These are phyloP conservation scores for Globisporangium cylindrosporum DNA, from an alignment of 352 stramenopile species.

Conservation along the genomic window DNA sequence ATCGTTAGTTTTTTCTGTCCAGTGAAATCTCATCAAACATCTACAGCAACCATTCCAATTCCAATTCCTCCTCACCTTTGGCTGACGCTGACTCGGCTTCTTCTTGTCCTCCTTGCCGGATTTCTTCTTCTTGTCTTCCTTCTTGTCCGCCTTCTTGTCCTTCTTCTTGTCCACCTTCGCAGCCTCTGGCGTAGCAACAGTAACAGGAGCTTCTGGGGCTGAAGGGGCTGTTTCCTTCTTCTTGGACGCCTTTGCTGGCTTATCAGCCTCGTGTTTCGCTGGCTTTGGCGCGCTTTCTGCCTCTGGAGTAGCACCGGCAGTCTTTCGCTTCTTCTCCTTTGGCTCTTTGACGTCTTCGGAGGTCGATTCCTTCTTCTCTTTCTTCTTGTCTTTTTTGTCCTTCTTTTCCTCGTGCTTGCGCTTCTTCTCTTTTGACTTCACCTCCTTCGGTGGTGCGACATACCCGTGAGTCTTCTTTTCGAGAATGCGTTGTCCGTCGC, in stretches of 20 bases:
- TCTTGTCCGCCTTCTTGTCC: slow-evolving; percentile 24
- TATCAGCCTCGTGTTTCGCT: slow-evolving; percentile 3
- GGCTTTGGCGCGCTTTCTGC: slow-evolving; percentile 12
- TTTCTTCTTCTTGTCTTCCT: slow-evolving; percentile 28
- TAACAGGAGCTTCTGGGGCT: background rate
- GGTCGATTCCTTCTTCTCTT: background rate
- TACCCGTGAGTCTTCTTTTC: slow-evolving; percentile 84
- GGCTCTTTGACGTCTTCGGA: slow-evolving; percentile 21
- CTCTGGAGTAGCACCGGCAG: slow-evolving; percentile 22
- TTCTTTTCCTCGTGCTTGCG: slow-evolving; percentile 28
- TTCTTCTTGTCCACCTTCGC: slow-evolving; percentile 16
- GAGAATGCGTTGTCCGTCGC: slow-evolving; percentile 71
- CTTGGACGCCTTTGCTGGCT: slow-evolving; percentile 8
- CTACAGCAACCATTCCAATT: background rate
- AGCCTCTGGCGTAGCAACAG: slow-evolving; percentile 15
- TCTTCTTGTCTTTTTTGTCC: slow-evolving; percentile 22
- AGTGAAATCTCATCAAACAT: background rate
- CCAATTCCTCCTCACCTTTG: slow-evolving; percentile 27
- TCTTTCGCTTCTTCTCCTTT: slow-evolving; percentile 17
- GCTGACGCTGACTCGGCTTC: slow-evolving; percentile 28
- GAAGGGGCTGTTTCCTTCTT: slow-evolving; percentile 8
- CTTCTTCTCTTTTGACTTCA: slow-evolving; percentile 31
- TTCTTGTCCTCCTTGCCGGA: slow-evolving; percentile 22
- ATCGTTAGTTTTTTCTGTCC: background rate
- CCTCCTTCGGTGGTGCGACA: slow-evolving; percentile 66